Percentiles rank a stretch among this genome's conserved stretches.
Evolutionary conservation across 202 grass and related monocot species (phyloP).

Genomic region (Saccharum hybrid): DNA sequence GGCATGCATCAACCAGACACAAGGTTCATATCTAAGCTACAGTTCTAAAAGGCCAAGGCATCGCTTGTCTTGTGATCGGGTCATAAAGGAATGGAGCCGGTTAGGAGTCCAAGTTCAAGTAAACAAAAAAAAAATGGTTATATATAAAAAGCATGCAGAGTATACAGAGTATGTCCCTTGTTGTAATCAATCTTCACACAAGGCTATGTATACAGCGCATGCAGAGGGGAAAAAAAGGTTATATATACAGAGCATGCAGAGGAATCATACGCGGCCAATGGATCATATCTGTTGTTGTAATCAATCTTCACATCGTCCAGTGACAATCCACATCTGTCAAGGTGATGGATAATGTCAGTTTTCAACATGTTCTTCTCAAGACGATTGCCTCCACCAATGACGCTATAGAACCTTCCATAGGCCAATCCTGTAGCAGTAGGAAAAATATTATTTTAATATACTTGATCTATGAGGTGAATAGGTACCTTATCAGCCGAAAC

Average conservation of each 20-base stretch:
- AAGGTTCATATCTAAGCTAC: slow-evolving; percentile 18
- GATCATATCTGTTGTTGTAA: slow-evolving; percentile 75
- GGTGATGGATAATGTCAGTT: slow-evolving; percentile 83
- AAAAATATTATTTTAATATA: slow-evolving; percentile 40
- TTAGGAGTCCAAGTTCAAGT: slow-evolving; percentile 29
- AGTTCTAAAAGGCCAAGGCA: background rate
- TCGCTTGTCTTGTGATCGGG: background rate
- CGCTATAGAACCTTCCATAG: slow-evolving; percentile 62
- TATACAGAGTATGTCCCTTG: slow-evolving; percentile 52
- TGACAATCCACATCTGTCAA: slow-evolving; percentile 75
- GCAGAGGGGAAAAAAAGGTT: slow-evolving; percentile 4
- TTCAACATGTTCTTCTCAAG: slow-evolving; percentile 72
- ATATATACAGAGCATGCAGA: slow-evolving; percentile 13
- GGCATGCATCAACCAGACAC: slow-evolving; percentile 31
- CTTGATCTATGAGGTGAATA: background rate
- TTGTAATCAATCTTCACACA: slow-evolving; percentile 79
- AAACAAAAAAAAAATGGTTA: slow-evolving; percentile 19
- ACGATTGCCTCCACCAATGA: slow-evolving; percentile 20
- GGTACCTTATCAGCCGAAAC: slow-evolving; percentile 5
- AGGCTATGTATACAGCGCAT: slow-evolving; percentile 14
- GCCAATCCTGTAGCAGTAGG: slow-evolving; percentile 60
- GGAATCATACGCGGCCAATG: slow-evolving; percentile 55
- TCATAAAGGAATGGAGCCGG: background rate
- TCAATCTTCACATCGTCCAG: slow-evolving; percentile 79
- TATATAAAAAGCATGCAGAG: slow-evolving; percentile 16